Conservation (phyloP, 1,139 yeast species). For the Tardiomyces blankii region DNA sequence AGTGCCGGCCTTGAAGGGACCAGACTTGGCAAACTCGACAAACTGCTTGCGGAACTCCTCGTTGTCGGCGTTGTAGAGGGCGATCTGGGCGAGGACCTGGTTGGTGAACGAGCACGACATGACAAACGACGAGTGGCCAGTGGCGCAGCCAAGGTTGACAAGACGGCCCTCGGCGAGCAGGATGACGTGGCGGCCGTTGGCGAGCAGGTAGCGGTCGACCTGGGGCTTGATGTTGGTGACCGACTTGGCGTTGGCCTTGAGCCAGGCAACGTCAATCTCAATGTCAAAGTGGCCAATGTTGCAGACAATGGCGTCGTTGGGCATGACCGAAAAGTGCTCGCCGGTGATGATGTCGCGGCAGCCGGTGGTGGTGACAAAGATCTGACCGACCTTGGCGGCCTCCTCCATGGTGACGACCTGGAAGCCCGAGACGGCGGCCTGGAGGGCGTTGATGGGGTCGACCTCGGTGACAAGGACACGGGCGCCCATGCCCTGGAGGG, state of each 20-base stretch:
- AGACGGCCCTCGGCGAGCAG: constrained; percentile 99
- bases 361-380: constrained; percentile 99
- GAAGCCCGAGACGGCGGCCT: constrained; percentile 99
- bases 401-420: constrained; percentile 96
- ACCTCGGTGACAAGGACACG: constrained; percentile 96
- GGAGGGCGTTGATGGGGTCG: constrained; percentile 98
- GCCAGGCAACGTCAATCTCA: constrained; percentile 98
- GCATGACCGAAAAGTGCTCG: constrained; percentile 82
- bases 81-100: constrained; percentile 99
- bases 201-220: constrained; percentile 94
- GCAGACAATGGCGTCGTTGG: constrained; percentile 99
- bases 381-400: constrained; percentile 89
- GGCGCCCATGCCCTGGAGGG: constrained; percentile 99
- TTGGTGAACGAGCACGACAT: constrained; percentile 99
- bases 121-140: constrained; percentile 98
- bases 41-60: constrained; percentile 64
- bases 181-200: constrained; percentile 88
- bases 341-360: constrained; percentile 97
- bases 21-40: constrained; percentile 90
- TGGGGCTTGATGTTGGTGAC: constrained; percentile 98
- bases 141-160: constrained; percentile 99
- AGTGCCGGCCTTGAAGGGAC: constrained; percentile 72
- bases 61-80: constrained; percentile 88
- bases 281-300: constrained; percentile 99
- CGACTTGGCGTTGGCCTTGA: constrained; percentile 81